phyloP scores from a whole-genome alignment of 805 yeast genomes.

The Barnettozyma sp. region DNA sequence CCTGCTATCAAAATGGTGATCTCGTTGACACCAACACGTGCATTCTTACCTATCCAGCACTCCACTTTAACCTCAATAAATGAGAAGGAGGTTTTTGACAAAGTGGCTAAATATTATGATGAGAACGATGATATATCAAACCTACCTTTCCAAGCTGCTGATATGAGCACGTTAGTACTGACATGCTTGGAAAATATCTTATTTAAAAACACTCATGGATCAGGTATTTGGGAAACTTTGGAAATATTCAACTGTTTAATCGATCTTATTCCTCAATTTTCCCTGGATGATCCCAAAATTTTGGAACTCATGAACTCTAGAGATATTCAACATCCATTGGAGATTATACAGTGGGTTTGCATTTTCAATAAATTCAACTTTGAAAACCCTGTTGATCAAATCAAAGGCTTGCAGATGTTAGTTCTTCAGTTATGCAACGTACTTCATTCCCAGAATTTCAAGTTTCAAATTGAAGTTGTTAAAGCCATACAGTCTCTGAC shows the following conservation, averaged over 20 bases:
- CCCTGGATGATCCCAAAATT: slow-evolving; percentile 32
- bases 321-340: slow-evolving; percentile 9
- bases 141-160: slow-evolving; percentile 38
- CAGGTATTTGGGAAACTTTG: slow-evolving; percentile 25
- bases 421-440: slow-evolving; percentile 19
- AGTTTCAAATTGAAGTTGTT: slow-evolving; percentile 65
- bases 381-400: slow-evolving; percentile 20
- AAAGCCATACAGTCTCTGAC: slow-evolving; percentile 57
- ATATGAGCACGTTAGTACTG: slow-evolving; percentile 37
- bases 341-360: slow-evolving; percentile 26
- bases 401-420: slow-evolving; percentile 15
- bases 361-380: slow-evolving; percentile 27
- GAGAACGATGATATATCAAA: slow-evolving; percentile 23
- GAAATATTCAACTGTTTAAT: slow-evolving; percentile 32
- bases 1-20: slow-evolving; percentile 37
- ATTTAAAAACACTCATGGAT: slow-evolving; percentile 12
- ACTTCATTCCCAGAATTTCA: slow-evolving; percentile 11
- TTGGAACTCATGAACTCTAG: slow-evolving; percentile 20
- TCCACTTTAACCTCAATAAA: slow-evolving; percentile 22
- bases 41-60: slow-evolving; percentile 48
- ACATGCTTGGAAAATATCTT: slow-evolving; percentile 26
- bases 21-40: slow-evolving; percentile 55
- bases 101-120: slow-evolving; percentile 31
- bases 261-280: slow-evolving; percentile 39
- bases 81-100: slow-evolving; percentile 20